Conservation (phyloP, 306 rosid genomes). For the Inga laurina region DNA sequence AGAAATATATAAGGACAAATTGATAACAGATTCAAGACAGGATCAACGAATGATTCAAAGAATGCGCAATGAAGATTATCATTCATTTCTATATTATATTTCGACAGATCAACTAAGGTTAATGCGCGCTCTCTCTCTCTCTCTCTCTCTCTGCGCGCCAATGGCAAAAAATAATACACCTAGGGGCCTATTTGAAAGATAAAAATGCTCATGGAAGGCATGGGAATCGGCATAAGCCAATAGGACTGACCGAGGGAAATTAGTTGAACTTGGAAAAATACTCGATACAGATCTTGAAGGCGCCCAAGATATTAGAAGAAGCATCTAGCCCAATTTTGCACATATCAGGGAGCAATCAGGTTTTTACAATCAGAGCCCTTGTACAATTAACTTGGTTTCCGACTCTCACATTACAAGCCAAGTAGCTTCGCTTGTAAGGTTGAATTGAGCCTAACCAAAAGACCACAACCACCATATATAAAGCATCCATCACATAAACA, state of each 20-base stretch:
- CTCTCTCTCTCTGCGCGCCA: no score
- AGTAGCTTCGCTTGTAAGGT: background rate
- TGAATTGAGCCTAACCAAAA: constrained; percentile 22
- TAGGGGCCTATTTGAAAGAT: no score
- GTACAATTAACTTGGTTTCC: background rate
- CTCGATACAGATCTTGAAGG: background rate
- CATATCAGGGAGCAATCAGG: constrained; percentile 1
- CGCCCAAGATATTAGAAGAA: background rate
- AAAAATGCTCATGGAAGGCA: no score
- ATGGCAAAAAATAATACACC: no score
- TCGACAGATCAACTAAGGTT: no score
- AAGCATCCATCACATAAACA: background rate
- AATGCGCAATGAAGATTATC: no score
- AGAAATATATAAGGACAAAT: no score
- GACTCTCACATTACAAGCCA: background rate
- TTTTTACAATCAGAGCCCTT: background rate
- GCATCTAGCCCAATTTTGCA: background rate
- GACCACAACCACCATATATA: constrained; percentile 15
- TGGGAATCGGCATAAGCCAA: background rate
- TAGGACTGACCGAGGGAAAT: background rate
- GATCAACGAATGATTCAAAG: no score
- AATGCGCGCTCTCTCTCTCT: no score
- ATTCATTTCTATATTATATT: no score
- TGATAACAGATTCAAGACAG: no score
- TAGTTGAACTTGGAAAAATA: background rate